Evolutionary conservation across 257 asterid species (phyloP).

Genomic region (Buddleja alternifolia): DNA sequence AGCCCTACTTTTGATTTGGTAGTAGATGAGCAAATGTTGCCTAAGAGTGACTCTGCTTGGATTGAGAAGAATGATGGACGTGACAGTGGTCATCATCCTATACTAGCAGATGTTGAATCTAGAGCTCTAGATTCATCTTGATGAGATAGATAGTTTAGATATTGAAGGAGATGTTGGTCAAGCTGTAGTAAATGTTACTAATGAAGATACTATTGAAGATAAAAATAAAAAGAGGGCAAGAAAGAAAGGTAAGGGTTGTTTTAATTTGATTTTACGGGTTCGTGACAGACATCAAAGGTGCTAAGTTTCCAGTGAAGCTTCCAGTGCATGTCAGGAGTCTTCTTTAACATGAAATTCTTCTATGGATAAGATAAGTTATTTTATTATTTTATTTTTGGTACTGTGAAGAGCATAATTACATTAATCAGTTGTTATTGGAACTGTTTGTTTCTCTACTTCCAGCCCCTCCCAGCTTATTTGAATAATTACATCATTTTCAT

Average conservation of each 20-base stretch:
- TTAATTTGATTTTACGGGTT: conserved; percentile 26
- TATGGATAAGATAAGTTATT: neutral
- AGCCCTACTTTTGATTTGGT: conserved; percentile 29
- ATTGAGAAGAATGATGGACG: conserved; percentile 31
- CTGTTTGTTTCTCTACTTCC: neutral
- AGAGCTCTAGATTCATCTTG: conserved; percentile 89
- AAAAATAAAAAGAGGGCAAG: conserved; percentile 53
- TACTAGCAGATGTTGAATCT: conserved; percentile 67
- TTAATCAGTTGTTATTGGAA: neutral
- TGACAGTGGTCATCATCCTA: conserved; percentile 41
- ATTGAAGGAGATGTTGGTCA: conserved; percentile 43
- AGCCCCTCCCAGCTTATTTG: neutral
- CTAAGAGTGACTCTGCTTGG: conserved; percentile 34
- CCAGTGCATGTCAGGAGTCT: neutral
- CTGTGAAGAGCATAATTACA: neutral
- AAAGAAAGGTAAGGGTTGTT: conserved; percentile 59
- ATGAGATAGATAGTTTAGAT: conserved; percentile 60
- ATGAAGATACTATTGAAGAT: conserved; percentile 47
- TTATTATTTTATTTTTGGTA: neutral
- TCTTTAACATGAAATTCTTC: too few species aligned
- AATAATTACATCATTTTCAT: neutral
- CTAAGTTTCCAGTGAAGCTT: neutral
- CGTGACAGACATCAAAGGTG: too few species aligned
- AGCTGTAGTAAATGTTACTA: conserved; percentile 34
- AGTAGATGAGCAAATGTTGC: conserved; percentile 34